Percentiles rank a stretch among this genome's conserved stretches.
Evolutionary conservation across 192 early-diverging fungal genomes (phyloP).

Genomic region (Paraglomus occultum): DNA sequence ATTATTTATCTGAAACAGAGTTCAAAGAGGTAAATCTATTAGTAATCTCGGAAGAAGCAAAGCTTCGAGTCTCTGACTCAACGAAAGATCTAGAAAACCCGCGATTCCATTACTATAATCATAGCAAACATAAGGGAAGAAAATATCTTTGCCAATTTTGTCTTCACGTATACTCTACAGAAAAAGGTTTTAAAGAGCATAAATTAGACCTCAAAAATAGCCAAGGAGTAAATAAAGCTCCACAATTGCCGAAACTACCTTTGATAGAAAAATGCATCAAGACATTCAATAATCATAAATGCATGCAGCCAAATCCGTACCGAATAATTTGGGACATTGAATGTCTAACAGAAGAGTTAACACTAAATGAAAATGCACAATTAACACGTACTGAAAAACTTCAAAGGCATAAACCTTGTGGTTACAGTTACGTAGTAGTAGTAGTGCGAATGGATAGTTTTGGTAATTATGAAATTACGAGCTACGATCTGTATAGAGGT

Average conservation of each 20-base stretch:
- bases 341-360: constrained; percentile 10
- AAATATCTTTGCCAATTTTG: constrained; percentile 25
- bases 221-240: constrained; percentile 13
- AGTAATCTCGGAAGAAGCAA: constrained; percentile 5
- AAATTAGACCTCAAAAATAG: constrained; percentile 1
- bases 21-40: constrained; percentile 19
- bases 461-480: constrained; percentile 23
- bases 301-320: constrained; percentile 22
- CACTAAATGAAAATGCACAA: constrained; percentile 6
- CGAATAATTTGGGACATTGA: constrained; percentile 23
- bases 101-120: not conserved
- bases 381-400: constrained; percentile 21
- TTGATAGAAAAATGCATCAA: constrained; percentile 6
- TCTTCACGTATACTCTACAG: constrained; percentile 18
- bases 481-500: constrained; percentile 22
- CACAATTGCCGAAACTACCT: not conserved
- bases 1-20: constrained; percentile 16
- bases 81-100: constrained; percentile 13
- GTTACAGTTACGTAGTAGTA: constrained; percentile 23
- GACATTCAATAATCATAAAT: constrained; percentile 14
- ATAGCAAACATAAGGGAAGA: constrained; percentile 20
- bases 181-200: constrained; percentile 21
- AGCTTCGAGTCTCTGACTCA: too few species aligned
- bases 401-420: constrained; percentile 16
- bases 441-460: constrained; percentile 20